phyloP scores from a whole-genome alignment of 2,329 filamentous ascomycete species.

The Alternaria brassicicola region DNA sequence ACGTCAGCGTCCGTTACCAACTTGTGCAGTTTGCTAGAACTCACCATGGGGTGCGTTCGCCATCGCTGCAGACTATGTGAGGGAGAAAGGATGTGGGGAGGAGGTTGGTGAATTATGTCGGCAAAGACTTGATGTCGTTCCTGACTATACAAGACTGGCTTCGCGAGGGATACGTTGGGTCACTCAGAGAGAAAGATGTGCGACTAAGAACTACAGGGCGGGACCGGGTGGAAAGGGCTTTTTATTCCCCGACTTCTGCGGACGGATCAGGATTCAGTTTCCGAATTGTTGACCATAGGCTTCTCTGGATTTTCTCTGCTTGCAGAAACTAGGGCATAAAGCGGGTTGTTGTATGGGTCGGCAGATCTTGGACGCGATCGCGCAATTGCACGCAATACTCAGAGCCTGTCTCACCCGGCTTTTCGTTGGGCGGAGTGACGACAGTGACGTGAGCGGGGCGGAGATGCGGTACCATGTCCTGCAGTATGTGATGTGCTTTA shows the following conservation, averaged over 20 bases:
- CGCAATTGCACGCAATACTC: conserved; percentile 47
- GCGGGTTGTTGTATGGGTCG: conserved; percentile 36
- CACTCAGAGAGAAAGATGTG: conserved; percentile 9
- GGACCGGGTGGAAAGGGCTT: conserved; percentile 8
- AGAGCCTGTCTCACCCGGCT: conserved; percentile 15
- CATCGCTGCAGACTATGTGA: conserved; percentile 41
- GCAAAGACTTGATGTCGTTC: conserved; percentile 3
- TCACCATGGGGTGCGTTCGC: conserved; percentile 60
- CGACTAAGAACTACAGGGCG: conserved; percentile 9
- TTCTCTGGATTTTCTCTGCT: conserved; percentile 15
- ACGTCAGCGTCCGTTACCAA: conserved; percentile 24
- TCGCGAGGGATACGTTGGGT: background rate
- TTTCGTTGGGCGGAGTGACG: conserved; percentile 1
- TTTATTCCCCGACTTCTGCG: conserved; percentile 18
- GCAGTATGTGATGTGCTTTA: background rate
- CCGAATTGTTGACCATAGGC: conserved; percentile 17
- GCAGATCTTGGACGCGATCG: conserved; percentile 46
- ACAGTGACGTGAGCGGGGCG: conserved; percentile 18
- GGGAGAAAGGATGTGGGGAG: background rate
- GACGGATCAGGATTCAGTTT: background rate
- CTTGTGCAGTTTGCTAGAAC: conserved; percentile 13
- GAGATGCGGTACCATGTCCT: conserved; percentile 1
- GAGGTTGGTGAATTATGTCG: background rate
- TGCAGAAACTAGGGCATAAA: conserved; percentile 26
- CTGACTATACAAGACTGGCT: conserved; percentile 2